phyloP scores from a whole-genome alignment of 345 rosid species.

The Boechera retrofracta region DNA sequence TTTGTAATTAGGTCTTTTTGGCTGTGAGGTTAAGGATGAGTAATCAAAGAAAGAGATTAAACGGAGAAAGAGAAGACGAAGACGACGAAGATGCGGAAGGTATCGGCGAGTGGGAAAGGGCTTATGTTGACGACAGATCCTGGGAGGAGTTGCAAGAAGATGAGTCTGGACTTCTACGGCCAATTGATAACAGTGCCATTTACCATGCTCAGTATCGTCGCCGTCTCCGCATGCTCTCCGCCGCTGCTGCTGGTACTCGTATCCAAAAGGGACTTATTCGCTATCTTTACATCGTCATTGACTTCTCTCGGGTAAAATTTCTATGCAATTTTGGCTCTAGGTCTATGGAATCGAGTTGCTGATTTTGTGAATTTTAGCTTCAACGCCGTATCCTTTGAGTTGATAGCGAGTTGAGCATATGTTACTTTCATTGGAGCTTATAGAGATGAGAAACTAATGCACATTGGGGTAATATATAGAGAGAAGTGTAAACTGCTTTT shows the following conservation, averaged over 20 bases:
- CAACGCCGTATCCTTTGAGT: slow-evolving; percentile 11
- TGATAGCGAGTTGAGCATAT: neutral
- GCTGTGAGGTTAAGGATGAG: slow-evolving; percentile 50
- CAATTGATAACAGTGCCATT: slow-evolving; percentile 68
- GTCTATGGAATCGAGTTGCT: slow-evolving; percentile 8
- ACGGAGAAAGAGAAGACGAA: slow-evolving; percentile 60
- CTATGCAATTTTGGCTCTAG: slow-evolving; percentile 6
- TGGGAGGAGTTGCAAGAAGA: slow-evolving; percentile 95
- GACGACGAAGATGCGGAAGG: slow-evolving; percentile 73
- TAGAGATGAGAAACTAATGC: neutral
- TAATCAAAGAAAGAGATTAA: slow-evolving; percentile 49
- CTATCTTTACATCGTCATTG: slow-evolving; percentile 79
- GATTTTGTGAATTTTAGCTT: slow-evolving; percentile 4
- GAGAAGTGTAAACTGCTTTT: neutral
- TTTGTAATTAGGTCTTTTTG: slow-evolving; percentile 1
- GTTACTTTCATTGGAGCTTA: neutral
- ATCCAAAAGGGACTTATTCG: slow-evolving; percentile 96
- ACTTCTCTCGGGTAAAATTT: slow-evolving; percentile 72
- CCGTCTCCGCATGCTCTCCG: slow-evolving; percentile 72
- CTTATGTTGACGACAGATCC: slow-evolving; percentile 79
- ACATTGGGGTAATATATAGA: neutral
- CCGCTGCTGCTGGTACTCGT: slow-evolving; percentile 60
- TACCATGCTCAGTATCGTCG: slow-evolving; percentile 75
- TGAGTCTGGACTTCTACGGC: slow-evolving; percentile 79
- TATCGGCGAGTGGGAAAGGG: slow-evolving; percentile 78